Conservation (phyloP, 139 green algal genomes). For the Ettlia oleoabundans region DNA sequence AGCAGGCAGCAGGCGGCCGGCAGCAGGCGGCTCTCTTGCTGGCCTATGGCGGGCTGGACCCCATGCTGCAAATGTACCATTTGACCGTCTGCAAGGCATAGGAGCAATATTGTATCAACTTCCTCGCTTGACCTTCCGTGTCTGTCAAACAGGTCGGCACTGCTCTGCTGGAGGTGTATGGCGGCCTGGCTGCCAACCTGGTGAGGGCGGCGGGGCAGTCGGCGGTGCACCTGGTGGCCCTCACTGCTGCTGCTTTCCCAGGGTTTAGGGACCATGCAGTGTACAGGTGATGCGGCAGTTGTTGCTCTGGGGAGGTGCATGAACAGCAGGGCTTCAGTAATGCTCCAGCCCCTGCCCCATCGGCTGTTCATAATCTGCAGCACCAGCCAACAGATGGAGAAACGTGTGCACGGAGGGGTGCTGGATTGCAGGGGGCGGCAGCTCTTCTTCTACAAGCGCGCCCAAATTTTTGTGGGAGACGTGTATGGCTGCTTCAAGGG, state of each 20-base stretch:
- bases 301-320: too few species aligned
- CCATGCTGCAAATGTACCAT: too few species aligned
- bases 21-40: too few species aligned
- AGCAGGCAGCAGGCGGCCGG: too few species aligned
- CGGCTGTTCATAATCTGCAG: too few species aligned
- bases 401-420: too few species aligned
- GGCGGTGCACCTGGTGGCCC: slow-evolving; percentile 71
- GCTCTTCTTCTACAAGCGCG: slow-evolving; percentile 94
- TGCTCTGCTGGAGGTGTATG: slow-evolving; percentile 63
- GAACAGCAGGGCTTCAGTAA: too few species aligned
- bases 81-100: too few species aligned
- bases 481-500: slow-evolving; percentile 89
- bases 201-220: slow-evolving; percentile 68
- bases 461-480: slow-evolving; percentile 95
- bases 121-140: not conserved
- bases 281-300: slow-evolving; percentile 54
- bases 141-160: slow-evolving; percentile 74
- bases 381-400: too few species aligned
- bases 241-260: slow-evolving; percentile 75
- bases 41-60: too few species aligned
- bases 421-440: slow-evolving; percentile 65
- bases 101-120: too few species aligned
- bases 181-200: slow-evolving; percentile 71
- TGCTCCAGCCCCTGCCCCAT: too few species aligned
- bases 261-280: slow-evolving; percentile 88